These are phyloP conservation scores for Coemansia sp. DNA, from an alignment of 192 early-diverging fungal species.

Conservation along the genomic window DNA sequence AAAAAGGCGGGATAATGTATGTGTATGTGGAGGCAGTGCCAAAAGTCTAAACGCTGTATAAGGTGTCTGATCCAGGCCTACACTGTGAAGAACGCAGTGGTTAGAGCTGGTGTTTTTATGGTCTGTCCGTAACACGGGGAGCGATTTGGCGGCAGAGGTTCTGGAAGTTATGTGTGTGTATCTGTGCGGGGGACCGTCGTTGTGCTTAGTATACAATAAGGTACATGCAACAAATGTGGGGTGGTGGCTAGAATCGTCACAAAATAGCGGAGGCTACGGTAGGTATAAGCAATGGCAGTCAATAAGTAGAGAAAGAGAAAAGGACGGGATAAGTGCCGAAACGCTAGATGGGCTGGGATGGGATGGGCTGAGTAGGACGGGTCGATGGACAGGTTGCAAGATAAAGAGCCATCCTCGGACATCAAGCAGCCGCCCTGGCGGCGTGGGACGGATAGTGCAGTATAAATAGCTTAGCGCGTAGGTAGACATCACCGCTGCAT, in stretches of 20 bases:
- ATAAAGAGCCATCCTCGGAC: slow-evolving; percentile 9
- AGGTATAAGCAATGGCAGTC: slow-evolving; percentile 7
- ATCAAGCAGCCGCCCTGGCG: background rate
- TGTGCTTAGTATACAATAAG: no score
- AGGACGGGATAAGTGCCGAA: background rate
- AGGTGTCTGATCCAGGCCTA: no score
- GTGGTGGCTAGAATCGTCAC: no score
- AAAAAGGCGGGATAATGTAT: background rate
- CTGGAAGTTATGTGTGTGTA: no score
- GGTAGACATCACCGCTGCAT: slow-evolving; percentile 29
- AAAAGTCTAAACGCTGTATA: background rate
- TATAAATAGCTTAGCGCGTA: slow-evolving; percentile 25
- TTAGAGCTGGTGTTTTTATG: no score
- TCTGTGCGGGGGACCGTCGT: no score
- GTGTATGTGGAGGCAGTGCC: background rate
- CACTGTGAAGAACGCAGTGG: no score
- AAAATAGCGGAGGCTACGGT: no score
- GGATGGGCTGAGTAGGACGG: background rate
- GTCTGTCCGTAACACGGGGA: no score
- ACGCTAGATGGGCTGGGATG: background rate
- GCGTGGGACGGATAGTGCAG: background rate
- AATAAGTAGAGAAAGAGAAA: background rate
- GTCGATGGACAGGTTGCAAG: slow-evolving; percentile 1
- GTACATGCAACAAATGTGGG: no score
- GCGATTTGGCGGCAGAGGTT: no score